phyloP scores from a whole-genome alignment of 176 grass and related monocot species.

The Hyparrhenia diplandra region DNA sequence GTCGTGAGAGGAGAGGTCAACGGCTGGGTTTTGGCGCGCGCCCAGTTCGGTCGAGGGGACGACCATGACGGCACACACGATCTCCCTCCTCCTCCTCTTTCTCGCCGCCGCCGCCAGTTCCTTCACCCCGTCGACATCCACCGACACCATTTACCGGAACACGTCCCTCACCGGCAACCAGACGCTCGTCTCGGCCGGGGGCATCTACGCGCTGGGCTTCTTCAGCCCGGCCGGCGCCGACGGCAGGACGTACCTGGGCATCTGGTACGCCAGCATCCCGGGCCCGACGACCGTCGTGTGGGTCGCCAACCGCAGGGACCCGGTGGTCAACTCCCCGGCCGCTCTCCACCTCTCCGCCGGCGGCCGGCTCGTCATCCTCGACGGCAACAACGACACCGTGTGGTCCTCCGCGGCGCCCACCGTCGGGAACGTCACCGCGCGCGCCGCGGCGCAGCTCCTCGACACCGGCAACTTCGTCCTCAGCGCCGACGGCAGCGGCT shows the following conservation, averaged over 20 bases:
- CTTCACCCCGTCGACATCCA: not conserved
- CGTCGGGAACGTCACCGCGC: not conserved
- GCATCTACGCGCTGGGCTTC: conserved; percentile 58
- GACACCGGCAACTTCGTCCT: conserved; percentile 48
- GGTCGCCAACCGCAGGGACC: conserved; percentile 51
- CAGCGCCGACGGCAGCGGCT: conserved; percentile 10
- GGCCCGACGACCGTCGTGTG: conserved; percentile 30
- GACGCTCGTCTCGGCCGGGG: conserved; percentile 45
- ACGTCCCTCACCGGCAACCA: conserved; percentile 34
- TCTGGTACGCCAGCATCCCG: conserved; percentile 35
- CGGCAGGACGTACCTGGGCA: conserved; percentile 31
- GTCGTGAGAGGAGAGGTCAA: conserved; percentile 9
- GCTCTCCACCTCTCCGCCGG: conserved; percentile 7
- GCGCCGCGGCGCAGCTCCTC: conserved; percentile 3
- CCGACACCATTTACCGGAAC: conserved; percentile 20
- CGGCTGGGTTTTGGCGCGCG: not conserved
- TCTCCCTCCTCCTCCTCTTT: not conserved
- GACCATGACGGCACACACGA: not conserved
- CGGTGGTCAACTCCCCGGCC: not conserved
- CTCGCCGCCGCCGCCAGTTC: not conserved
- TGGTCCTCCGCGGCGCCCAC: conserved; percentile 27
- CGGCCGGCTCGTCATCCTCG: conserved; percentile 22
- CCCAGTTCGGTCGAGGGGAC: not conserved
- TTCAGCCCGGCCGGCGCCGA: conserved; percentile 37
- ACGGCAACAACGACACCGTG: conserved; percentile 23